Conservation (phyloP, 2,329 filamentous ascomycete genomes). For the Onygena corvina region DNA sequence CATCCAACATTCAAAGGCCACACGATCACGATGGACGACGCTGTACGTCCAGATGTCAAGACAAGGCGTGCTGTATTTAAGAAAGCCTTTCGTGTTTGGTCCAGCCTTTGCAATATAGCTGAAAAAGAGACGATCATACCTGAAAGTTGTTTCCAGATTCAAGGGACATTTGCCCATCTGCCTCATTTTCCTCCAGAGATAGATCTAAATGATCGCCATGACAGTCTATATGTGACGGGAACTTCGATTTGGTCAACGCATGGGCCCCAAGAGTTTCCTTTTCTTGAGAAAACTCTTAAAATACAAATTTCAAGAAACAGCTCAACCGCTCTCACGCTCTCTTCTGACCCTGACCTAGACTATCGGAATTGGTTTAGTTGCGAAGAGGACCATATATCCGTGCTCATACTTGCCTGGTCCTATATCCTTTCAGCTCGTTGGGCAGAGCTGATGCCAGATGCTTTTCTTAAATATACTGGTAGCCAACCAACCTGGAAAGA, state of each 20-base stretch:
- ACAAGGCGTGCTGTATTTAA: background rate
- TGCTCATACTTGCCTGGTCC: slow-evolving; percentile 13
- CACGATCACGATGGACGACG: slow-evolving; percentile 8
- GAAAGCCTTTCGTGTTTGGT: background rate
- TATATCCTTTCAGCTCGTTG: slow-evolving; percentile 12
- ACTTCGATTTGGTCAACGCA: slow-evolving; percentile 1
- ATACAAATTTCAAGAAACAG: slow-evolving; percentile 4
- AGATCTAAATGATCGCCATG: background rate
- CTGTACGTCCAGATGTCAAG: background rate
- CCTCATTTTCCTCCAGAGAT: slow-evolving; percentile 3
- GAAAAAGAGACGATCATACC: background rate
- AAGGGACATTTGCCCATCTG: background rate
- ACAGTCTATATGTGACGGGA: slow-evolving; percentile 5
- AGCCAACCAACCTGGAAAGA: background rate
- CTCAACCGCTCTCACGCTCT: slow-evolving; percentile 1
- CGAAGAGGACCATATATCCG: slow-evolving; percentile 11
- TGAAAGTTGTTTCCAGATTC: slow-evolving; percentile 8
- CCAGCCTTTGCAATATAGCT: background rate
- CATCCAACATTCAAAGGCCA: background rate
- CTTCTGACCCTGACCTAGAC: background rate
- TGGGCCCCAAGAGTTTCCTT: slow-evolving; percentile 2
- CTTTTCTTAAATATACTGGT: slow-evolving; percentile 7
- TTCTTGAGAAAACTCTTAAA: slow-evolving; percentile 9
- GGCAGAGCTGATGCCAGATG: slow-evolving; percentile 11
- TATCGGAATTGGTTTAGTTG: slow-evolving; percentile 12